Percentiles rank a stretch among this genome's conserved stretches.
Evolutionary conservation across 2,329 filamentous ascomycete genomes (phyloP).

Genomic region (Dendrostoma leiphaemia): DNA sequence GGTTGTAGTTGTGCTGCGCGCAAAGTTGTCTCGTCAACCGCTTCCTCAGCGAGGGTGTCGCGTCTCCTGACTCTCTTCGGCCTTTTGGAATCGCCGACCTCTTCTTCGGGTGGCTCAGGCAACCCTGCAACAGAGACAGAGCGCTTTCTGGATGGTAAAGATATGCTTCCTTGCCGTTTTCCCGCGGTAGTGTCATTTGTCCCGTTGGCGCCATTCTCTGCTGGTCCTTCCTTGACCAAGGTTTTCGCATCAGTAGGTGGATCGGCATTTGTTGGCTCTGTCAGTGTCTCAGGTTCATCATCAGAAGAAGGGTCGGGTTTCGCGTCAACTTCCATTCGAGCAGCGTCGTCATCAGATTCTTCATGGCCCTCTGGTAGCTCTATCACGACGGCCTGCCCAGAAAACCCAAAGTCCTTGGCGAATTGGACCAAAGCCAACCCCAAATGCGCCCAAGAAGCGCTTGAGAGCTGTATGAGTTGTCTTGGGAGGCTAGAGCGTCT

Average conservation of each 20-base stretch:
- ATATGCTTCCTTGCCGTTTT: slow-evolving; percentile 32
- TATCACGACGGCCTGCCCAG: slow-evolving; percentile 33
- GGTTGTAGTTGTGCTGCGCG: slow-evolving; percentile 55
- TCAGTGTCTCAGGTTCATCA: slow-evolving; percentile 7
- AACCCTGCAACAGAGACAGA: slow-evolving; percentile 63
- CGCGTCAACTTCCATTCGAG: slow-evolving; percentile 37
- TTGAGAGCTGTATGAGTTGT: slow-evolving; percentile 29
- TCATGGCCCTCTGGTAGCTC: slow-evolving; percentile 35
- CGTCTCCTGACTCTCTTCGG: slow-evolving; percentile 65
- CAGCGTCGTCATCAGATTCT: slow-evolving; percentile 31
- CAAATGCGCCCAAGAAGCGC: slow-evolving; percentile 41
- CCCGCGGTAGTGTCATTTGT: neutral
- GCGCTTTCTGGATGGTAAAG: slow-evolving; percentile 52
- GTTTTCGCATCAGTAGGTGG: neutral
- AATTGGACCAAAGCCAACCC: slow-evolving; percentile 40
- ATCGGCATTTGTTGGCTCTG: slow-evolving; percentile 8
- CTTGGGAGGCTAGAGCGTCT: slow-evolving; percentile 20
- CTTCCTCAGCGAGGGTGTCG: slow-evolving; percentile 53
- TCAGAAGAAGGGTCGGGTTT: slow-evolving; percentile 26
- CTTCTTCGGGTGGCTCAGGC: slow-evolving; percentile 54
- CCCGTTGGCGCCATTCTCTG: slow-evolving; percentile 4
- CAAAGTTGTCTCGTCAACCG: slow-evolving; percentile 49
- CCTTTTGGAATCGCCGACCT: slow-evolving; percentile 56
- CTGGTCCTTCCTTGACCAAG: slow-evolving; percentile 2
- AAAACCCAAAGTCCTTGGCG: slow-evolving; percentile 31